A percentile compares a stretch with the other conserved stretches of the same genome.
Conservation (phyloP, 2,329 filamentous ascomycete species). For the Aspergillus pseudoglaucus region DNA sequence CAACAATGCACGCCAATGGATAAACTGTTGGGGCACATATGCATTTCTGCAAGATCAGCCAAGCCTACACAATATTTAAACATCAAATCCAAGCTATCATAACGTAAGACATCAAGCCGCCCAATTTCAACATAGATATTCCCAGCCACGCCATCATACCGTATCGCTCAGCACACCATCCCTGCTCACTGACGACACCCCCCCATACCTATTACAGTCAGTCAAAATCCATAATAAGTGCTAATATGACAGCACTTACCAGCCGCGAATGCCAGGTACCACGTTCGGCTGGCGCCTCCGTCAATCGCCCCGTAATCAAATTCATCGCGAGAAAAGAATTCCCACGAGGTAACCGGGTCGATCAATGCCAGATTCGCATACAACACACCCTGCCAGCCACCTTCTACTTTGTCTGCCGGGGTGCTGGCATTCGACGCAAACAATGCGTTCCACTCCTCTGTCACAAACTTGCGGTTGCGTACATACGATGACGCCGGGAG, state of each 20-base stretch:
- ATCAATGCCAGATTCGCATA: conserved; percentile 75
- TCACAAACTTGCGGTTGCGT: conserved; percentile 63
- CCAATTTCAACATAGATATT: no score
- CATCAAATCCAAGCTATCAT: no score
- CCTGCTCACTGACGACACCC: neutral
- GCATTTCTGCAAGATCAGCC: no score
- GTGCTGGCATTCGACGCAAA: conserved; percentile 65
- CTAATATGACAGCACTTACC: conserved; percentile 40
- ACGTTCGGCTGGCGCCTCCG: conserved; percentile 74
- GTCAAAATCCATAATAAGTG: conserved; percentile 11
- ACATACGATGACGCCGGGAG: conserved; percentile 62
- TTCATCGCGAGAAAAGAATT: conserved; percentile 62
- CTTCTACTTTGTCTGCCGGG: conserved; percentile 48
- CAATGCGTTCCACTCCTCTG: conserved; percentile 73
- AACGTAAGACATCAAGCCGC: no score
- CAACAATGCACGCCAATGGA: no score
- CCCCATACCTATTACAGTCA: conserved; percentile 12
- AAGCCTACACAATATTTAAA: no score
- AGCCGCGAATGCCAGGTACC: conserved; percentile 75
- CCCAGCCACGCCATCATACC: neutral
- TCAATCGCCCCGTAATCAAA: conserved; percentile 64
- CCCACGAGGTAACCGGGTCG: conserved; percentile 62
- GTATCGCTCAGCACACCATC: neutral
- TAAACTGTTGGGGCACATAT: no score
- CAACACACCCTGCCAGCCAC: conserved; percentile 81